Conservation (phyloP, 495 filamentous ascomycete genomes). For the Aspergillus diversus region DNA sequence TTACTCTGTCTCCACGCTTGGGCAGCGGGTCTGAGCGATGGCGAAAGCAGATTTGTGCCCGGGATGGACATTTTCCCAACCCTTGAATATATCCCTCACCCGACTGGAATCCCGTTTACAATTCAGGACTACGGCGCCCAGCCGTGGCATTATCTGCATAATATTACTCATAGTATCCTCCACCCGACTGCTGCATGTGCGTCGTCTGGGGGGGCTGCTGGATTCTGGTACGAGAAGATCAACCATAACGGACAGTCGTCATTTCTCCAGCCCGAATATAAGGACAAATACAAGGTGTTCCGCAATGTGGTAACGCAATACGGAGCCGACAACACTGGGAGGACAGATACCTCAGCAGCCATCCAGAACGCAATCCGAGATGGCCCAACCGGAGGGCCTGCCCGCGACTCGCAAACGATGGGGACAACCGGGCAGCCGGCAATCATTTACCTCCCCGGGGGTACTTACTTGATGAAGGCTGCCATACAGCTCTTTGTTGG, state of each 20-base stretch:
- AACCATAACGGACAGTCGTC: slow-evolving; percentile 39
- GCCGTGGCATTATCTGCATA: slow-evolving; percentile 26
- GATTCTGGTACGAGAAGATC: slow-evolving; percentile 42
- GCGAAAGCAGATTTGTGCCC: neutral
- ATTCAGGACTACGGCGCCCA: slow-evolving; percentile 20
- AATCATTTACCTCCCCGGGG: slow-evolving; percentile 49
- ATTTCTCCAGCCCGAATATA: slow-evolving; percentile 28
- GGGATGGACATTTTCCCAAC: slow-evolving; percentile 4
- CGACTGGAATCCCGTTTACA: slow-evolving; percentile 30
- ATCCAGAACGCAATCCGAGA: slow-evolving; percentile 37
- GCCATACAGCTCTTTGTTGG: slow-evolving; percentile 43
- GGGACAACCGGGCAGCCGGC: slow-evolving; percentile 52
- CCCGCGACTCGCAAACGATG: slow-evolving; percentile 33
- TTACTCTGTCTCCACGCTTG: slow-evolving; percentile 4
- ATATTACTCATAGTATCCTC: slow-evolving; percentile 4
- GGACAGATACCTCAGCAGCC: slow-evolving; percentile 27
- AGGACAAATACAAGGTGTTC: slow-evolving; percentile 37
- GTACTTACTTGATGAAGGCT: slow-evolving; percentile 43
- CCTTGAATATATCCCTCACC: slow-evolving; percentile 17
- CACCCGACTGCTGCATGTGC: slow-evolving; percentile 9
- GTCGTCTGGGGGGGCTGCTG: slow-evolving; percentile 12
- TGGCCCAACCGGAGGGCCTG: slow-evolving; percentile 30
- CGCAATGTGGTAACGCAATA: slow-evolving; percentile 41
- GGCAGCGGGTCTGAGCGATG: slow-evolving; percentile 6
- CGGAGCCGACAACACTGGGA: slow-evolving; percentile 37